Conservation (phyloP, 345 rosid genomes). For the Pistacia vera region DNA sequence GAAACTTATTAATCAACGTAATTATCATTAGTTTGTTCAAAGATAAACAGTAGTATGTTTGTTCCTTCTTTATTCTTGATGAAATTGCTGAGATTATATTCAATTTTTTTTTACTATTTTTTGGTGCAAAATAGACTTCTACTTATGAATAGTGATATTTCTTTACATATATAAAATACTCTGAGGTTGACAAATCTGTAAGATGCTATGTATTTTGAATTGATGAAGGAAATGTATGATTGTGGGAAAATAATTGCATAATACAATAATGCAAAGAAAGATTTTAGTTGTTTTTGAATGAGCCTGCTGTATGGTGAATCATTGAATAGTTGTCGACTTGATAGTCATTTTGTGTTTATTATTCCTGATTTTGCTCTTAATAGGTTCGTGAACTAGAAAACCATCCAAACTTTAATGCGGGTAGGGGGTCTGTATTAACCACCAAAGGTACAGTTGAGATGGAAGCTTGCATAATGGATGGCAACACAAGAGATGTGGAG, state of each 20-base stretch:
- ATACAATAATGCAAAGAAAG: not conserved
- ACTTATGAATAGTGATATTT: no score
- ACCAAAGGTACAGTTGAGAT: slow-evolving; percentile 79
- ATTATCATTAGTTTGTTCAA: no score
- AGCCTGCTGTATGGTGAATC: not conserved
- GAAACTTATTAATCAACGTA: no score
- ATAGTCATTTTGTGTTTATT: not conserved
- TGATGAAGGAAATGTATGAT: not conserved
- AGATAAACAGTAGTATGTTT: not conserved
- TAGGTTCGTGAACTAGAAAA: slow-evolving; percentile 90
- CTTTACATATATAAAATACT: no score
- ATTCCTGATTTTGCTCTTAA: not conserved
- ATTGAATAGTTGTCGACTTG: not conserved
- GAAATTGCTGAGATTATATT: not conserved
- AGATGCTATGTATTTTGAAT: not conserved
- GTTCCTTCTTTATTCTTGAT: not conserved
- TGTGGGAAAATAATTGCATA: not conserved
- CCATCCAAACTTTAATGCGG: slow-evolving; percentile 82
- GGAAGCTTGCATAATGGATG: slow-evolving; percentile 99
- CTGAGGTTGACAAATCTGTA: not conserved
- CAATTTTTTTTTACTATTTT: no score
- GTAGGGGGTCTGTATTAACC: slow-evolving; percentile 89
- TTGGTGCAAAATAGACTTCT: no score
- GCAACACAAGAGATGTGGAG: slow-evolving; percentile 82
- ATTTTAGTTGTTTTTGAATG: not conserved